Evolutionary conservation across 495 filamentous ascomycete genomes (phyloP), one percentile per base, ranked within the genome.

Genomic region (Xylaria longipes): DNA sequence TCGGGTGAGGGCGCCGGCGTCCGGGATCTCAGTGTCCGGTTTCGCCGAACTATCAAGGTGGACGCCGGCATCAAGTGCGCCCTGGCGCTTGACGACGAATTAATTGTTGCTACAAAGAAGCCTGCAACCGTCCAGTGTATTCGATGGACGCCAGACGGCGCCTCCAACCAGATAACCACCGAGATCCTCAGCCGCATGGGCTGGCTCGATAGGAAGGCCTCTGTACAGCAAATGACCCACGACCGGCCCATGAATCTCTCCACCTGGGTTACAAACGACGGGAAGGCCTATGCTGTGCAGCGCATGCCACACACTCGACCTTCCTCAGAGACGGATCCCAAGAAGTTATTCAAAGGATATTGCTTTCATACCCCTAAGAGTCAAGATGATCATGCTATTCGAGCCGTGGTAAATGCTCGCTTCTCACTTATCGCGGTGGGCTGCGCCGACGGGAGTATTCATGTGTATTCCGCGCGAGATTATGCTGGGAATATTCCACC

Each of bases 31-130:
- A 98, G 89, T 71, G 85, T 98, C 56, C 90, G 93, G 25, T 98
- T 99, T 82, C 88, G 96, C 64, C 98, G 98, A 94, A 95, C 97
- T 29, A 98, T 99, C 70, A 97, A 97, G 81, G 93, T 99, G 27
- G 96, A 99, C 80, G 97, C 97, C 11, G 97, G 97, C 1, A 97
- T 99, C 72, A 89, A 89, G 74, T 87, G 84, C 73, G 94, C 91
- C n/a, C 80, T 98, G 60, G 95, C 97, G 3, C 85, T 98, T 46
- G 97, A 98, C 73, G 92, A 96, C 41, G 97, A 98, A 80, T 86
- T 99, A 39, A 87, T 99, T 46, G 95, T 99, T 50, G 94, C 96
- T 11, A 99, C 97, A 5, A 86, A 92, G 72, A 97, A 95, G 78
- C 97, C 97, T 2, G 91, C 94, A 2, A 97, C 97, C 39, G 90